Conservation (phyloP, 139 green algal genomes). For the Chlorella sorokiniana region DNA sequence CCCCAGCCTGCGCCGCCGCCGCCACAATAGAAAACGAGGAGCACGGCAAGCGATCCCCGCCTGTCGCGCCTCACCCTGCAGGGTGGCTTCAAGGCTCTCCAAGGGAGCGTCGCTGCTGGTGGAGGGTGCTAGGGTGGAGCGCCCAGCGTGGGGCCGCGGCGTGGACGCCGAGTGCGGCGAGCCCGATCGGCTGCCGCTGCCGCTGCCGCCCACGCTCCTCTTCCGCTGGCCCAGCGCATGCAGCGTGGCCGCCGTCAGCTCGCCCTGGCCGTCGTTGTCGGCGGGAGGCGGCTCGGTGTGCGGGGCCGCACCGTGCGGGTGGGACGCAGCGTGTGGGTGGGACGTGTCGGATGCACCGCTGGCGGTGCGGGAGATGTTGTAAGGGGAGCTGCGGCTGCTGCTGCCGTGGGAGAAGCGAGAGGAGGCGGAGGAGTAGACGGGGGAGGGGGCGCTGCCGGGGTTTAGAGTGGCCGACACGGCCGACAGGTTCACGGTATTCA, state of each 20-base stretch:
- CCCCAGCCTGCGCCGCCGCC: too few species aligned
- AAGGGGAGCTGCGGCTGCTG: slow-evolving; percentile 10
- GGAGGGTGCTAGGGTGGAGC: neutral
- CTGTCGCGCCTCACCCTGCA: slow-evolving; percentile 15
- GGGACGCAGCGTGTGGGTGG: neutral
- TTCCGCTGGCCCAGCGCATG: slow-evolving; percentile 5
- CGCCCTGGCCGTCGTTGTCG: neutral
- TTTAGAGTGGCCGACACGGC: slow-evolving; percentile 12
- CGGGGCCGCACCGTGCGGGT: neutral
- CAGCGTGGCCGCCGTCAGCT: neutral
- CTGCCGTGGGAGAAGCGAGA: slow-evolving; percentile 10
- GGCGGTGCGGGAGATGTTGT: slow-evolving; percentile 27
- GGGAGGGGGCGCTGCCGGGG: neutral
- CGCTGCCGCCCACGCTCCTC: neutral
- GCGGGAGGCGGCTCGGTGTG: neutral
- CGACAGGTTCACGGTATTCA: slow-evolving; percentile 15
- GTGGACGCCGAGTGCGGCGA: neutral
- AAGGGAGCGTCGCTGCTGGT: neutral
- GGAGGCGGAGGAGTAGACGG: slow-evolving; percentile 7
- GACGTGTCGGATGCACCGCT: neutral
- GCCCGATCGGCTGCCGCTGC: neutral
- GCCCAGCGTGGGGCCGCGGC: neutral
- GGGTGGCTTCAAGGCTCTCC: slow-evolving; percentile 15
- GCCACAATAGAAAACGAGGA: neutral
- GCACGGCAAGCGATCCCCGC: neutral